A percentile compares a stretch with the other conserved stretches of the same genome.
Evolutionary conservation across 768 basidiomycete species (phyloP).

Genomic region (Candolleomyces efflorescens): DNA sequence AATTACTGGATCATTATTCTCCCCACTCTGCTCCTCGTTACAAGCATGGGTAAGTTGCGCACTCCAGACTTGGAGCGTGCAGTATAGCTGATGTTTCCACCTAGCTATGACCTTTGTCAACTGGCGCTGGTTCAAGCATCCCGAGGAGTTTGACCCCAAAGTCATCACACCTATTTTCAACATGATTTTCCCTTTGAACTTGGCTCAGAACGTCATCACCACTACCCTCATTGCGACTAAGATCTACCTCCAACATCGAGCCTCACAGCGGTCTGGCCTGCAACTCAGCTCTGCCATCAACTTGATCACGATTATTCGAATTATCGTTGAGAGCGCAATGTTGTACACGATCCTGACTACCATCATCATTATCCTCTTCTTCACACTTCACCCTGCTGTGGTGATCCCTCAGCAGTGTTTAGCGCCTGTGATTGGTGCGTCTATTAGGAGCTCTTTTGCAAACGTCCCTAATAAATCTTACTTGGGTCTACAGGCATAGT

Average conservation of each 20-base stretch:
- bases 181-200: neutral
- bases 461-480: neutral
- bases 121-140: neutral
- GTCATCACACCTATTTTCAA: neutral
- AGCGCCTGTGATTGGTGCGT: neutral
- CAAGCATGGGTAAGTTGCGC: constrained; percentile 1
- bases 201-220: constrained; percentile 3
- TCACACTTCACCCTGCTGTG: neutral
- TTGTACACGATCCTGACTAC: neutral
- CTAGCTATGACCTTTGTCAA: constrained; percentile 1
- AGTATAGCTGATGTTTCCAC: no score
- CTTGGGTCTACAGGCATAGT: neutral
- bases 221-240: neutral
- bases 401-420: neutral
- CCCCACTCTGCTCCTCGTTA: neutral
- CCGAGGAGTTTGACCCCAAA: neutral
- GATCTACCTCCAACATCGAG: neutral
- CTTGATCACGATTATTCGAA: neutral
- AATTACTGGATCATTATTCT: constrained; percentile 3
- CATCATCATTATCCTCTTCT: constrained; percentile 3
- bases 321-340: constrained; percentile 3
- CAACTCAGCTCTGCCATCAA: neutral
- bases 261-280: neutral
- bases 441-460: neutral
- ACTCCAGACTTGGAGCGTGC: neutral